A percentile compares a stretch with the other conserved stretches of the same genome.
Conservation (phyloP, 2,329 filamentous ascomycete species). For the Pezicula carpinea region DNA sequence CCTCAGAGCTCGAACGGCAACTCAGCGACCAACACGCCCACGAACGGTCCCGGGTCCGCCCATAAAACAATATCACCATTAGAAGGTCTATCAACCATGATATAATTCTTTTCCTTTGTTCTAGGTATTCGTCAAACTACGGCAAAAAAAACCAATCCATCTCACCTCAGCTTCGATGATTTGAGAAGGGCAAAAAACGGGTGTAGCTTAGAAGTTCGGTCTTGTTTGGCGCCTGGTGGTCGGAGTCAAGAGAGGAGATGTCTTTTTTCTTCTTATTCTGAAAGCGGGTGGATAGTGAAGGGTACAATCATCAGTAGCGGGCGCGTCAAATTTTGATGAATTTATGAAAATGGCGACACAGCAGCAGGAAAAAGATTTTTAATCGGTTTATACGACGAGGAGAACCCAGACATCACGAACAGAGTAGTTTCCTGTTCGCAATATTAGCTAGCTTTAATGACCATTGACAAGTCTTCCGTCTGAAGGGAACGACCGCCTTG, state of each 20-base stretch:
- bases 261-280: no score
- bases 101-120: constrained; percentile 30
- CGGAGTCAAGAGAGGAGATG: no score
- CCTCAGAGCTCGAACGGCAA: constrained; percentile 38
- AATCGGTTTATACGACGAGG: not conserved
- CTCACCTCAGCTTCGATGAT: not conserved
- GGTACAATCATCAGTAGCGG: not conserved
- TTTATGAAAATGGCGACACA: not conserved
- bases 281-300: not conserved
- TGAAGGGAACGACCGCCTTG: no score
- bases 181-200: no score
- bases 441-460: constrained; percentile 4
- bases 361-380: not conserved
- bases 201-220: no score
- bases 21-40: constrained; percentile 35
- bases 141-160: not conserved
- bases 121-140: no score
- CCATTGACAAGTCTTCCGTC: not conserved
- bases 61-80: constrained; percentile 31
- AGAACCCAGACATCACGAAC: not conserved
- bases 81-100: constrained; percentile 42
- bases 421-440: constrained; percentile 3
- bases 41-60: constrained; percentile 10
- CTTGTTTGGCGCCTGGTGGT: no score
- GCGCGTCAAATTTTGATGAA: constrained; percentile 1